These are phyloP conservation scores for Caryocar brasiliense DNA, from an alignment of 441 rosid species.

Conservation along the genomic window DNA sequence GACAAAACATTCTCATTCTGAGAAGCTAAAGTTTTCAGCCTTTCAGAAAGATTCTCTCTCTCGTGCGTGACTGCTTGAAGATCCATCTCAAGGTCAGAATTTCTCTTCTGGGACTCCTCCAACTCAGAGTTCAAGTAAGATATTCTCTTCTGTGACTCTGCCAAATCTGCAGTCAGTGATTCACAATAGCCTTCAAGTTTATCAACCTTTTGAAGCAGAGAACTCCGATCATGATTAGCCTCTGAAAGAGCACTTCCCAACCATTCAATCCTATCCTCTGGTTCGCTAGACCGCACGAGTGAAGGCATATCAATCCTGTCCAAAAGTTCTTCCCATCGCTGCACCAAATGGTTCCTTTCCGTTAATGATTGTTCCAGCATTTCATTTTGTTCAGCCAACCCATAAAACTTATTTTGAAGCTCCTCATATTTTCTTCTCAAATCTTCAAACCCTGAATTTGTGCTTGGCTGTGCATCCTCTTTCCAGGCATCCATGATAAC, in stretches of 20 bases:
- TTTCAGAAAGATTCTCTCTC: constrained; percentile 52
- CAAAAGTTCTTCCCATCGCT: constrained; percentile 91
- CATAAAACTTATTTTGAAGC: constrained; percentile 84
- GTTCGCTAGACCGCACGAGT: constrained; percentile 66
- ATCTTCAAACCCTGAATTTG: constrained; percentile 63
- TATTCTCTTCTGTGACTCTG: constrained; percentile 47
- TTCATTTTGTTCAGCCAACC: constrained; percentile 97
- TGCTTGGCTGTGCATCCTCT: constrained; percentile 59
- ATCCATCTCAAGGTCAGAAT: constrained; percentile 45
- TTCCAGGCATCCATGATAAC: constrained; percentile 68
- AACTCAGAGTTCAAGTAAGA: constrained; percentile 47
- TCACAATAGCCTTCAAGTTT: constrained; percentile 54
- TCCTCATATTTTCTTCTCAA: constrained; percentile 88
- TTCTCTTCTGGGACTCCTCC: constrained; percentile 52
- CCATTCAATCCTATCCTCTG: constrained; percentile 87
- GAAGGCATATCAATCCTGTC: constrained; percentile 64
- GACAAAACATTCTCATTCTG: constrained; percentile 41
- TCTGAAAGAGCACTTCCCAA: constrained; percentile 64
- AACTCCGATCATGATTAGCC: constrained; percentile 47
- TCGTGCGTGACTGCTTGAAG: constrained; percentile 42
- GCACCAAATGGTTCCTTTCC: constrained; percentile 84
- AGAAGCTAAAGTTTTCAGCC: constrained; percentile 39
- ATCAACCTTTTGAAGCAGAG: constrained; percentile 62
- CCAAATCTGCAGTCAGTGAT: constrained; percentile 62
- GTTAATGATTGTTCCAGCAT: constrained; percentile 96